These are phyloP conservation scores for Urtica urens DNA, from an alignment of 306 rosid species.

Conservation along the genomic window DNA sequence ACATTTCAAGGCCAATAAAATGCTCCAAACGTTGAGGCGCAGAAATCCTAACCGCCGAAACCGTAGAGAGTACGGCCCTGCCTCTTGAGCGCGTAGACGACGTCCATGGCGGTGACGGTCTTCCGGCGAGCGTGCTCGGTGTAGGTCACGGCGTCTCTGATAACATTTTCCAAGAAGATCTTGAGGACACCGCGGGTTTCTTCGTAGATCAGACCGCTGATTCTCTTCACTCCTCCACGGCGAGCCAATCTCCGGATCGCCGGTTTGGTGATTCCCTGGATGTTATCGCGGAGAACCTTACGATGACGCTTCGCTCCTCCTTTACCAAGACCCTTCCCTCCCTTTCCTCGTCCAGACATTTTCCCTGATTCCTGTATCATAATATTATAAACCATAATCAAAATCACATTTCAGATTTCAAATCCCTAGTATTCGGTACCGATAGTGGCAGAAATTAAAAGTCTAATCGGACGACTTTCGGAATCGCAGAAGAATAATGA, in stretches of 20 bases:
- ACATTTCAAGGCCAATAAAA: no score
- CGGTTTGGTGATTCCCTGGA: conserved; percentile 30
- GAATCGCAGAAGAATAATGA: no score
- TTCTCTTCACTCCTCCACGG: conserved; percentile 28
- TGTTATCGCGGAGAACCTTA: conserved; percentile 28
- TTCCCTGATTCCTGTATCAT: no score
- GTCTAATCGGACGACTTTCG: no score
- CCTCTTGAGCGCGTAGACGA: conserved; percentile 25
- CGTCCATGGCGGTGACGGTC: conserved; percentile 35
- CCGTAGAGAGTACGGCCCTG: conserved; percentile 26
- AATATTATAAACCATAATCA: no score
- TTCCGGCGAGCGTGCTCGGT: conserved; percentile 40
- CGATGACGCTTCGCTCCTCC: conserved; percentile 31
- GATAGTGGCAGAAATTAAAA: no score
- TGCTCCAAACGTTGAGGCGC: no score
- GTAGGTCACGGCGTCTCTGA: conserved; percentile 30
- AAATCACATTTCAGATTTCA: no score
- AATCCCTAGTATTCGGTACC: no score
- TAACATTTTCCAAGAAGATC: conserved; percentile 25
- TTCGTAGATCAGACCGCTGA: conserved; percentile 26
- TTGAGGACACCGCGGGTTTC: conserved; percentile 24
- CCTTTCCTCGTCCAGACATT: conserved; percentile 32
- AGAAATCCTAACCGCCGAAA: conserved; percentile 16
- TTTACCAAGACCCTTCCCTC: conserved; percentile 30
- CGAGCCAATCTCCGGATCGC: conserved; percentile 24